Percentiles rank a stretch among this genome's conserved stretches.
phyloP scores from a whole-genome alignment of 345 rosid species.

The Laguncularia racemosa region DNA sequence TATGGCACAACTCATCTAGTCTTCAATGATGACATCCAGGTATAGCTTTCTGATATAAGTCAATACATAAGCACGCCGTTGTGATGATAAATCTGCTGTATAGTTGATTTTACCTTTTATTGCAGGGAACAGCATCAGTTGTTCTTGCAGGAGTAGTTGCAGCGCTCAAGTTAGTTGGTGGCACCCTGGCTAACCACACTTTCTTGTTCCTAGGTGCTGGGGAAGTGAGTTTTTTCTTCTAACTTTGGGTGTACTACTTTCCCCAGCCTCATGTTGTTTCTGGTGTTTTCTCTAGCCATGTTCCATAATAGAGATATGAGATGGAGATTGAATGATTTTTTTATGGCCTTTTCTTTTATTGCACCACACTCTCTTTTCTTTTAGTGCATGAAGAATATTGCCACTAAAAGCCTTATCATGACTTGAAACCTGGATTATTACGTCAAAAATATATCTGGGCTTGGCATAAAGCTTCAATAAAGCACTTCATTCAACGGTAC shows the following conservation, averaged over 20 bases:
- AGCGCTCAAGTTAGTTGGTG: slow-evolving; percentile 60
- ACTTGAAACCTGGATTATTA: too few species aligned
- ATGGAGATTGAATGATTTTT: too few species aligned
- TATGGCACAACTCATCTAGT: slow-evolving; percentile 78
- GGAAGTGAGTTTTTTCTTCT: slow-evolving; percentile 48
- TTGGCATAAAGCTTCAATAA: too few species aligned
- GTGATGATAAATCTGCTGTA: not conserved
- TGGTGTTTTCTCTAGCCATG: too few species aligned
- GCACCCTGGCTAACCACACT: slow-evolving; percentile 59
- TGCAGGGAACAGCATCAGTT: slow-evolving; percentile 92
- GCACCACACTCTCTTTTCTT: too few species aligned
- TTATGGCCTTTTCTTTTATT: too few species aligned
- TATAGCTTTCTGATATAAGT: slow-evolving; percentile 7
- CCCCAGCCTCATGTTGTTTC: too few species aligned
- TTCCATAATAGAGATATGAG: too few species aligned
- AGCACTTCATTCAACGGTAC: not conserved
- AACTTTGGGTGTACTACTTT: not conserved
- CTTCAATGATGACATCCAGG: slow-evolving; percentile 98
- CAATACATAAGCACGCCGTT: not conserved
- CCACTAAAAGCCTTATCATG: too few species aligned
- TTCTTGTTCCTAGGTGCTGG: slow-evolving; percentile 98
- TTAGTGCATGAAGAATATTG: too few species aligned
- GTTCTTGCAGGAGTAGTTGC: slow-evolving; percentile 87
- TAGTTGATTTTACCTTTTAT: not conserved
- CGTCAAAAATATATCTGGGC: too few species aligned